Conservation (phyloP, 495 filamentous ascomycete species). For the Aspergillus ostianus region DNA sequence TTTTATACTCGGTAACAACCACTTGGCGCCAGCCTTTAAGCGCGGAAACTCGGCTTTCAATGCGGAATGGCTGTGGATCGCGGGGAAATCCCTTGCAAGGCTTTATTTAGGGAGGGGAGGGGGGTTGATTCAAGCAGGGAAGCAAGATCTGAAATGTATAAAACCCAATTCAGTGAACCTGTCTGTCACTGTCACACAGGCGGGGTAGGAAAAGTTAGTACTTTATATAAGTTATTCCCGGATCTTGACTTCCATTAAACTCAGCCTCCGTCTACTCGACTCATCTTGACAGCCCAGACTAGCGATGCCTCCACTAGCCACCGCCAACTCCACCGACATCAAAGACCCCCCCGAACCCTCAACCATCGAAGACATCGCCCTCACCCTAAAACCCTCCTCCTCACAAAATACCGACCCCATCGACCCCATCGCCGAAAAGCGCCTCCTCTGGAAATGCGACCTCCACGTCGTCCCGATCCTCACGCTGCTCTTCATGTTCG, state of each 20-base stretch:
- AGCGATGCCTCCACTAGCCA: neutral
- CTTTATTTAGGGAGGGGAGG: too few species aligned
- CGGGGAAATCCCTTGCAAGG: neutral
- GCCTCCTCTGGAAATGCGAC: slow-evolving; percentile 39
- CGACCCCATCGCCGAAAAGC: slow-evolving; percentile 30
- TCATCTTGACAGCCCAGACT: too few species aligned
- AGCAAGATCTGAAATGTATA: too few species aligned
- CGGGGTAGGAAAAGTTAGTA: too few species aligned
- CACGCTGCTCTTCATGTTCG: slow-evolving; percentile 37
- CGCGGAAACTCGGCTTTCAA: neutral
- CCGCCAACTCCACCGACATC: neutral
- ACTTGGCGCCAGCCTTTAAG: neutral
- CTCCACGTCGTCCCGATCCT: slow-evolving; percentile 40
- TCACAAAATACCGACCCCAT: neutral
- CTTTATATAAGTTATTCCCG: too few species aligned
- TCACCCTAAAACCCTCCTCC: slow-evolving; percentile 2
- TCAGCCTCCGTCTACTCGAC: too few species aligned
- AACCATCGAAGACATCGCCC: slow-evolving; percentile 7
- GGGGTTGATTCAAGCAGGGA: too few species aligned
- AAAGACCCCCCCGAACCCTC: neutral
- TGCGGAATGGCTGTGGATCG: neutral
- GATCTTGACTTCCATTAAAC: too few species aligned
- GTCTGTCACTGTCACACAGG: too few species aligned
- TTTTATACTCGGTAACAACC: neutral
- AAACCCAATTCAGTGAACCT: too few species aligned